phyloP scores from a whole-genome alignment of 805 yeast species.

The Candida quercuum region DNA sequence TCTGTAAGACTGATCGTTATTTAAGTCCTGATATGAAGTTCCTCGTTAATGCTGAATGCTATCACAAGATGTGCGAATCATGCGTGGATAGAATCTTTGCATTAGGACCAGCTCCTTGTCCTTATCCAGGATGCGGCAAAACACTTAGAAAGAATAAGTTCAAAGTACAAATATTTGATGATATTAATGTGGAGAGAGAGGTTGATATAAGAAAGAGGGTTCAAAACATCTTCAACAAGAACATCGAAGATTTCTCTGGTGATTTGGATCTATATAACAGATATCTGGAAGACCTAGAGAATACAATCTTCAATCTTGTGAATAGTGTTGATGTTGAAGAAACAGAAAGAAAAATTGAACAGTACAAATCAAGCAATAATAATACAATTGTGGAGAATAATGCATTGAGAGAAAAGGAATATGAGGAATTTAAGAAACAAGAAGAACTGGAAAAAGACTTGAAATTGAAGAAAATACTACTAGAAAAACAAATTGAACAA shows the following conservation, averaged over 20 bases:
- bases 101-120: constrained; percentile 95
- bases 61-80: constrained; percentile 94
- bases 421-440: constrained; percentile 52
- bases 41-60: constrained; percentile 94
- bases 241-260: constrained; percentile 9
- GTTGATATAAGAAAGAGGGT: constrained; percentile 85
- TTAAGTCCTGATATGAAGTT: constrained; percentile 90
- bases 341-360: constrained; percentile 59
- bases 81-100: constrained; percentile 95
- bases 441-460: constrained; percentile 71
- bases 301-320: constrained; percentile 68
- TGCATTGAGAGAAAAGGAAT: constrained; percentile 65
- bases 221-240: constrained; percentile 42
- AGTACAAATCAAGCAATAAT: constrained; percentile 70
- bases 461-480: constrained; percentile 38
- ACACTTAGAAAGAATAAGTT: constrained; percentile 82
- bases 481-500: constrained; percentile 63
- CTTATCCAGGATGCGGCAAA: constrained; percentile 86
- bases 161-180: constrained; percentile 91
- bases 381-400: constrained; percentile 74
- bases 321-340: constrained; percentile 63
- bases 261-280: constrained; percentile 55
- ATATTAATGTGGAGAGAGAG: constrained; percentile 83
- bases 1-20: constrained; percentile 92
- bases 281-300: constrained; percentile 82